These are phyloP conservation scores for Fomitopsis pulvina DNA, from an alignment of 768 basidiomycete species.

Conservation along the genomic window DNA sequence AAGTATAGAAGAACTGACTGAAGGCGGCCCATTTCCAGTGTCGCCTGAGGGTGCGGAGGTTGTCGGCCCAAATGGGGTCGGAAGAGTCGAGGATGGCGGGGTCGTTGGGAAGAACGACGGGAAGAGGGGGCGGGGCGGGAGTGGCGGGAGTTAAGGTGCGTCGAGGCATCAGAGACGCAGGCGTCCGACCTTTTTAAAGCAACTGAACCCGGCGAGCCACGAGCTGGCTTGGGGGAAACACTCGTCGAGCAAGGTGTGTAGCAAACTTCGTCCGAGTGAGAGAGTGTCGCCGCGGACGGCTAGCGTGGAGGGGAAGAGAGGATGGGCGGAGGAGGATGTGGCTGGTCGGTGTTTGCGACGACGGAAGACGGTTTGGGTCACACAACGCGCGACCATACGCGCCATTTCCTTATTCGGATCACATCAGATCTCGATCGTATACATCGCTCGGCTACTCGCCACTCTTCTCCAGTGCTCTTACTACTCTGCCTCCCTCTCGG, in stretches of 20 bases:
- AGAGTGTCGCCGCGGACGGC: no score
- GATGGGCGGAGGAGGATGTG: no score
- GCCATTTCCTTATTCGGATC: no score
- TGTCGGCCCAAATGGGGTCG: conserved; percentile 20
- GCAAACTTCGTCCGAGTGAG: no score
- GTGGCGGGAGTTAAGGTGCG: conserved; percentile 23
- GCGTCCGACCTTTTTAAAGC: conserved; percentile 24
- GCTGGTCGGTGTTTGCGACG: no score
- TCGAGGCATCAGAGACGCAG: conserved; percentile 28
- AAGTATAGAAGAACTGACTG: conserved; percentile 85
- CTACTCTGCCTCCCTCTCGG: no score
- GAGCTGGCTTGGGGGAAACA: background rate
- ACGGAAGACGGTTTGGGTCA: no score
- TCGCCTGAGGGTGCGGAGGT: conserved; percentile 53
- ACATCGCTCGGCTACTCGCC: no score
- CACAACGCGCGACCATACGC: no score
- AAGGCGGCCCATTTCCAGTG: conserved; percentile 94
- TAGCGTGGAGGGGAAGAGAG: no score
- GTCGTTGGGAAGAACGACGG: conserved; percentile 13
- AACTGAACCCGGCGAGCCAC: conserved; percentile 22
- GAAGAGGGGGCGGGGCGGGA: conserved; percentile 17
- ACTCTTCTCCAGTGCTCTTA: no score
- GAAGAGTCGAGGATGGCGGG: conserved; percentile 12
- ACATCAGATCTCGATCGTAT: no score
- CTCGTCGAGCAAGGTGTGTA: background rate